Conservation (phyloP, 441 rosid genomes). For the Macaranga tanarius region DNA sequence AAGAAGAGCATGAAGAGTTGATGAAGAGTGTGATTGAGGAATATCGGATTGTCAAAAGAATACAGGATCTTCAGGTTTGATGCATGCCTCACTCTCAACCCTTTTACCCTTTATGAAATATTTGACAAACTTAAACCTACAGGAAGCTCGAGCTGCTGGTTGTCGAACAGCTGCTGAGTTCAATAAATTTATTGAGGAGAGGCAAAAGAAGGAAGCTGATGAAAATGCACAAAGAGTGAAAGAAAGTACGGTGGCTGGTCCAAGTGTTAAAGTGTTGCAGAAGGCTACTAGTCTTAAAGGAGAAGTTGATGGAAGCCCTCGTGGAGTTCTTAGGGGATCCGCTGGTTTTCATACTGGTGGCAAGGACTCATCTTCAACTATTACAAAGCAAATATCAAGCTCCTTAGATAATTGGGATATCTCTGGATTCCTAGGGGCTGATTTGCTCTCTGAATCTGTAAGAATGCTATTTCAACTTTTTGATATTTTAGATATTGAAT, state of each 20-base stretch:
- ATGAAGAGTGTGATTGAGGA: conserved; percentile 69
- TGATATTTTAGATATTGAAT: background rate
- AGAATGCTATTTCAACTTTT: conserved; percentile 24
- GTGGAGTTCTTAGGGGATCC: conserved; percentile 39
- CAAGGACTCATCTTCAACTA: conserved; percentile 39
- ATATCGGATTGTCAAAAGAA: conserved; percentile 63
- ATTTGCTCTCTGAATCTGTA: conserved; percentile 77
- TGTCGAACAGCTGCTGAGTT: conserved; percentile 62
- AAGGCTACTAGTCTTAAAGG: conserved; percentile 34
- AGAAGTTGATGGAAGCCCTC: conserved; percentile 45
- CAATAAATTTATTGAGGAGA: conserved; percentile 57
- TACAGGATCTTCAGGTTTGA: conserved; percentile 85
- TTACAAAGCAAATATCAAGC: conserved; percentile 36
- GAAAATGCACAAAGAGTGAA: conserved; percentile 47
- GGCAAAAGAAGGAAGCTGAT: conserved; percentile 71
- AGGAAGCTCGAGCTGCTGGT: conserved; percentile 92
- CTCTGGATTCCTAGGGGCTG: conserved; percentile 66
- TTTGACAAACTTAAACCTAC: conserved; percentile 20
- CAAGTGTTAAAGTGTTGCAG: conserved; percentile 53
- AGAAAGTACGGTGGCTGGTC: conserved; percentile 54
- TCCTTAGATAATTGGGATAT: conserved; percentile 73
- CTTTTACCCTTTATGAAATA: conserved; percentile 1
- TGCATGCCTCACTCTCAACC: conserved; percentile 5
- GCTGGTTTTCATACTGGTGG: conserved; percentile 40
- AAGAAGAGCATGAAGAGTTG: conserved; percentile 81